Percentiles rank a stretch among this genome's conserved stretches.
Conservation (phyloP, 176 grass and related monocot species). For the Coix lacrymajobi region DNA sequence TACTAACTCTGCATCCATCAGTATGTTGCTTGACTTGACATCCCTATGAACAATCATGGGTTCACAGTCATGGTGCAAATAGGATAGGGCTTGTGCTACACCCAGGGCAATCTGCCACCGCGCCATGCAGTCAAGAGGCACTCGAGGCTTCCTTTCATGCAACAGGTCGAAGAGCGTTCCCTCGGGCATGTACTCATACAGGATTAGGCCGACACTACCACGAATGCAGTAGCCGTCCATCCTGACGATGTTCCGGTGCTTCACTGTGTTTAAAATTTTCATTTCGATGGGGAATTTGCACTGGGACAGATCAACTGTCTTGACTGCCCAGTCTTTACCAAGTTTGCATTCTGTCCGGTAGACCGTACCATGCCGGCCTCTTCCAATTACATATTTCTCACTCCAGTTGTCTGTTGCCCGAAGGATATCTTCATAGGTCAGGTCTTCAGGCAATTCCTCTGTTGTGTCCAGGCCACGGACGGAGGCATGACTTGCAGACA, state of each 20-base stretch:
- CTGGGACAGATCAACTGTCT: constrained; percentile 43
- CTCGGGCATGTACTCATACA: constrained; percentile 52
- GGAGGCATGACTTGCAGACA: neutral
- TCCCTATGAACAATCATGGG: constrained; percentile 67
- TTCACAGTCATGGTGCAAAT: constrained; percentile 64
- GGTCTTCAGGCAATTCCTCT: constrained; percentile 35
- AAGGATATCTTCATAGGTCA: constrained; percentile 48
- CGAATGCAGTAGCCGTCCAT: constrained; percentile 73
- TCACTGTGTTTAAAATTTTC: constrained; percentile 48
- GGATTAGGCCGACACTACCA: constrained; percentile 31
- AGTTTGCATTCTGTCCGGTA: constrained; percentile 29
- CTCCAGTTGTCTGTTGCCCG: constrained; percentile 47
- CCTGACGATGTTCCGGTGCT: constrained; percentile 54
- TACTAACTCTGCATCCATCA: constrained; percentile 51
- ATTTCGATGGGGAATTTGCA: constrained; percentile 49
- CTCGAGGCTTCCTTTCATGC: constrained; percentile 37
- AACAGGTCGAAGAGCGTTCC: constrained; percentile 46
- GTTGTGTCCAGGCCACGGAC: constrained; percentile 16
- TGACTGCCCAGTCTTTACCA: constrained; percentile 53
- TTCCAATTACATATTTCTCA: constrained; percentile 59
- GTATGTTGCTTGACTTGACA: constrained; percentile 58
- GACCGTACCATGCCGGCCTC: constrained; percentile 48
- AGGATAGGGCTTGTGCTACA: constrained; percentile 49
- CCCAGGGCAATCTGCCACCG: constrained; percentile 38
- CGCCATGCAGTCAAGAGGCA: constrained; percentile 28